Evolutionary conservation across 257 asterid species (phyloP), one percentile per base, ranked within the genome.

Genomic region (Catharanthus roseus): DNA sequence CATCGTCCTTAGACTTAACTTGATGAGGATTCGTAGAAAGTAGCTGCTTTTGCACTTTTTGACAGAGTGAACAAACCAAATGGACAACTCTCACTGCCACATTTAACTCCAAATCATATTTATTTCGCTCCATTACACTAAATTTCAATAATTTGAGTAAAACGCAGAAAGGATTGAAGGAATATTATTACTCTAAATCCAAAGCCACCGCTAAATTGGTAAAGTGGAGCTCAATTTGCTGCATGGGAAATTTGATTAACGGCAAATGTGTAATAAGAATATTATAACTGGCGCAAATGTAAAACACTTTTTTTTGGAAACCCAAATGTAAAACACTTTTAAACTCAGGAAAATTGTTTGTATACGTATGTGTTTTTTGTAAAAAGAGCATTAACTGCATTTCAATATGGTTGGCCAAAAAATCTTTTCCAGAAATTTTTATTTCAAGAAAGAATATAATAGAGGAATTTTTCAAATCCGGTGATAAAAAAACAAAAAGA

Each of bases 51-150:
- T 89, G 96, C 76, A 89, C 87, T 74, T 83, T 89, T 56, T 80
- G 79, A 74, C 96, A 89, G 21, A 91, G 82, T 12, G 72, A 78
- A 62, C 91, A 91, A 1, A 89, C 96, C 95, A 91, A 84, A 77
- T 91, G 97, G 16, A 91, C 96, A 63, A 82, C 96, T 74, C 88
- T 76, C 42, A 89, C 96, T 19, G 89, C 96, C 72, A 89, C 92
- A 80, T 89, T 82, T 78, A 91, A 76, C 82, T 91, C 97, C 65
- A 78, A 12, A 7, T 77, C 72, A 79, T 85, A 88, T 62, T 81
- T 83, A 67, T 68, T 83, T 13, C 71, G 58, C 78, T 82, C 95
- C 95, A 86, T 83, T 65, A 18, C 4, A 15, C 19, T 28, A 21
- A 66, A 65, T 16, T 65, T 65, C 79, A 54, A 76, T 21, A 29